Percentiles rank a stretch among this genome's conserved stretches.
Evolutionary conservation across 257 asterid species (phyloP).

Genomic region (Gynochthodes officinalis): DNA sequence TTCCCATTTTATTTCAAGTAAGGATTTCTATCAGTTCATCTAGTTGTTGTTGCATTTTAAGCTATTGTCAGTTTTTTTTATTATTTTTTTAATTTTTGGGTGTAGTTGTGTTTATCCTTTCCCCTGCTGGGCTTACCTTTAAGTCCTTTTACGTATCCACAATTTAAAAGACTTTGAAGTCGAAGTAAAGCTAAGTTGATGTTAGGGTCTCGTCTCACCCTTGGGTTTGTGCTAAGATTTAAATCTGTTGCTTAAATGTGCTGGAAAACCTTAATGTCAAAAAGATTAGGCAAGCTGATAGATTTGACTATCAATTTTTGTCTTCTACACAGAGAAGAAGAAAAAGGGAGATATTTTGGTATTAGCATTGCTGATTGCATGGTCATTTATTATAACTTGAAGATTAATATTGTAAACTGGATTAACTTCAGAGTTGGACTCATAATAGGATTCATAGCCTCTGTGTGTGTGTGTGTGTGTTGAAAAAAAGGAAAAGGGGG

Average conservation of each 20-base stretch:
- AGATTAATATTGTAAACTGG: background rate
- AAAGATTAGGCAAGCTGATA: background rate
- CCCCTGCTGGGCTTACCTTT: background rate
- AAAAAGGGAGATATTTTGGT: background rate
- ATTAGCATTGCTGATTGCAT: background rate
- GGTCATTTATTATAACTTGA: background rate
- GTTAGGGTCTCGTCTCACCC: background rate
- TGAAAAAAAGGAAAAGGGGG: background rate
- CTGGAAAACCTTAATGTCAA: background rate
- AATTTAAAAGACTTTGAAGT: background rate
- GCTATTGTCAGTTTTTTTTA: background rate
- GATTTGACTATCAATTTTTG: background rate
- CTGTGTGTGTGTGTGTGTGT: background rate
- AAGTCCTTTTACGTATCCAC: background rate
- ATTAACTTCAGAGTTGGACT: background rate
- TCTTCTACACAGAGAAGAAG: background rate
- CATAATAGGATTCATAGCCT: background rate
- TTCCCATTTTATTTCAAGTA: conserved; percentile 89
- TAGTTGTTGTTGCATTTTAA: background rate
- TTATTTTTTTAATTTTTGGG: background rate
- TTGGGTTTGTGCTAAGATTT: background rate
- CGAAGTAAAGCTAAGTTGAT: background rate
- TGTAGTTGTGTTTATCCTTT: background rate
- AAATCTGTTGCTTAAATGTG: background rate
- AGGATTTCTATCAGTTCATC: conserved; percentile 12